Conservation (phyloP, 805 yeast genomes). For the Candida silvicultrix region DNA sequence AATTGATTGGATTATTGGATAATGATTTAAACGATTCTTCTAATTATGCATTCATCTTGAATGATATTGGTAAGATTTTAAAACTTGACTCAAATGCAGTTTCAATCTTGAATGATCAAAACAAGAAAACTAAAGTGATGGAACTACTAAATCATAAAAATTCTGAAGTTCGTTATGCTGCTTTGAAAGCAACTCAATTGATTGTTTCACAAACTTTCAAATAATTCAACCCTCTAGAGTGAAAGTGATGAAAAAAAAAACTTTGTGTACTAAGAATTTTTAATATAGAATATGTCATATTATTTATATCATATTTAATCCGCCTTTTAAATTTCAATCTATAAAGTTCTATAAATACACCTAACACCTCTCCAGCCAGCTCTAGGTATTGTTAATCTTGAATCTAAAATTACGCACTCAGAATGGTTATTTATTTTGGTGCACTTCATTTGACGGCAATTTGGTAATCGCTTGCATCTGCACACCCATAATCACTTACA, state of each 20-base stretch:
- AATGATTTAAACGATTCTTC: constrained; percentile 27
- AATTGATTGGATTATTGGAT: constrained; percentile 48
- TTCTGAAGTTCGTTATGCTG: constrained; percentile 89
- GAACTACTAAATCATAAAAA: constrained; percentile 71
- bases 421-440: no score
- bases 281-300: not conserved
- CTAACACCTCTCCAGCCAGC: not conserved
- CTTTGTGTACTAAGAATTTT: not conserved
- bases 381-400: not conserved
- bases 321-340: no score
- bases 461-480: constrained; percentile 21
- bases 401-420: no score
- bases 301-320: not conserved
- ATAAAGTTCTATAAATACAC: not conserved
- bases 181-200: constrained; percentile 90
- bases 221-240: no score
- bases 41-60: constrained; percentile 56
- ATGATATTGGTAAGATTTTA: constrained; percentile 59
- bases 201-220: constrained; percentile 79
- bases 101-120: constrained; percentile 42
- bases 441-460: constrained; percentile 21
- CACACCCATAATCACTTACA: constrained; percentile 19
- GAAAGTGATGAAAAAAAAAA: no score
- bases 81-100: constrained; percentile 58
- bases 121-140: constrained; percentile 81